phyloP scores from a whole-genome alignment of 2,329 filamentous ascomycete genomes.

The Trichoderma brevicompactum region DNA sequence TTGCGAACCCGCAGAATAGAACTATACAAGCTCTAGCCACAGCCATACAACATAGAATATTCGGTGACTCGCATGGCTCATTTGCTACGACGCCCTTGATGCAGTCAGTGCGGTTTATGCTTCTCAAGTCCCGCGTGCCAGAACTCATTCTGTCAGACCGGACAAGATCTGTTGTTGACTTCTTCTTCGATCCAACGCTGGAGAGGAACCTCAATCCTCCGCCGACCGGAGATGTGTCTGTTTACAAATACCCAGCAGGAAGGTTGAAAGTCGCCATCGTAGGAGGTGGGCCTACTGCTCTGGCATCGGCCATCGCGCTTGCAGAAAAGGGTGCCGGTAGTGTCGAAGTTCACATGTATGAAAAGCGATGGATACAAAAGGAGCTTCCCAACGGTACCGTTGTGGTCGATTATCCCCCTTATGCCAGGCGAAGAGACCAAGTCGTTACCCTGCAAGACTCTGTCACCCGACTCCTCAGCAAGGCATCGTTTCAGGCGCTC shows the following conservation, averaged over 20 bases:
- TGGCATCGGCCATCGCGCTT: conserved; percentile 42
- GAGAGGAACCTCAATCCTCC: conserved; percentile 36
- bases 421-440: conserved; percentile 41
- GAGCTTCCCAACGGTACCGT: conserved; percentile 30
- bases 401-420: conserved; percentile 39
- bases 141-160: conserved; percentile 35
- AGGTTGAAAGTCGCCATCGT: conserved; percentile 40
- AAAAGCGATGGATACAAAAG: conserved; percentile 40
- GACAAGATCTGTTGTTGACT: conserved; percentile 39
- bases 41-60: conserved; percentile 38
- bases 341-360: conserved; percentile 44
- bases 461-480: conserved; percentile 40
- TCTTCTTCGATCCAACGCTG: conserved; percentile 44
- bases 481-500: conserved; percentile 38
- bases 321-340: conserved; percentile 41
- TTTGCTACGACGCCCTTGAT: conserved; percentile 41
- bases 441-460: conserved; percentile 45
- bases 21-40: conserved; percentile 38
- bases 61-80: conserved; percentile 37
- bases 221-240: conserved; percentile 34
- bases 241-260: conserved; percentile 38
- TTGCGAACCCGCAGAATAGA: conserved; percentile 35
- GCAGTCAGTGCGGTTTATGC: conserved; percentile 43
- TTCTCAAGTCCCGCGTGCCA: conserved; percentile 39
- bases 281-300: conserved; percentile 42